These are phyloP conservation scores for Clarireedia paspali DNA, from an alignment of 2,329 filamentous ascomycete genomes.

Conservation along the genomic window DNA sequence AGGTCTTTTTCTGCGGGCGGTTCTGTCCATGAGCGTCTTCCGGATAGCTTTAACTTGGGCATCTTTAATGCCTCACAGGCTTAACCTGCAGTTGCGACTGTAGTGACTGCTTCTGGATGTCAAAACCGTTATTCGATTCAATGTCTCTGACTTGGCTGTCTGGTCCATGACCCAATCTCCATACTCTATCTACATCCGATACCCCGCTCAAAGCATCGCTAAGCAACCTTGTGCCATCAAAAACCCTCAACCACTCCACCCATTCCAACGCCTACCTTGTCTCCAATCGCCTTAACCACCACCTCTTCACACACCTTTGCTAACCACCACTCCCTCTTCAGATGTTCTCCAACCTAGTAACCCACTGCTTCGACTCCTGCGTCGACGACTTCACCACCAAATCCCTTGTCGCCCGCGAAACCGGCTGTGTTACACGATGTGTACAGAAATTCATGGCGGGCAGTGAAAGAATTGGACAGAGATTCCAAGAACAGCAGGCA, in stretches of 20 bases:
- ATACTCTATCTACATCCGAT: too few species aligned
- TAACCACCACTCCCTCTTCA: constrained; percentile 22
- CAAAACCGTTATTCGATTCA: too few species aligned
- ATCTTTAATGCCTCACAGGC: too few species aligned
- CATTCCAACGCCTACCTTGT: background rate
- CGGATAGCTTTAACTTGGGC: too few species aligned
- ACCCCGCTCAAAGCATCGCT: too few species aligned
- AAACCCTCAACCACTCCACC: background rate
- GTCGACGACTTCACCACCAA: constrained; percentile 99
- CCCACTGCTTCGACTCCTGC: constrained; percentile 93
- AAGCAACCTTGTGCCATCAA: too few species aligned
- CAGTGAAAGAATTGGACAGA: constrained; percentile 80
- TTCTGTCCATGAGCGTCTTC: too few species aligned
- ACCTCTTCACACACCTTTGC: background rate
- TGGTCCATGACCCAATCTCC: too few species aligned
- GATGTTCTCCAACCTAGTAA: constrained; percentile 62
- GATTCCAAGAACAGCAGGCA: constrained; percentile 69
- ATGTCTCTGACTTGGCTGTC: too few species aligned
- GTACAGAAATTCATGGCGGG: constrained; percentile 95
- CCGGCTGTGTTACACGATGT: constrained; percentile 87
- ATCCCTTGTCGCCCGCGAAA: constrained; percentile 79
- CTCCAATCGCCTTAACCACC: background rate
- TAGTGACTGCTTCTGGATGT: too few species aligned
- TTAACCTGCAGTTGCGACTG: too few species aligned
- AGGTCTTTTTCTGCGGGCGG: too few species aligned